phyloP scores from a whole-genome alignment of 352 stramenopile species.

The Pythium folliculosum region DNA sequence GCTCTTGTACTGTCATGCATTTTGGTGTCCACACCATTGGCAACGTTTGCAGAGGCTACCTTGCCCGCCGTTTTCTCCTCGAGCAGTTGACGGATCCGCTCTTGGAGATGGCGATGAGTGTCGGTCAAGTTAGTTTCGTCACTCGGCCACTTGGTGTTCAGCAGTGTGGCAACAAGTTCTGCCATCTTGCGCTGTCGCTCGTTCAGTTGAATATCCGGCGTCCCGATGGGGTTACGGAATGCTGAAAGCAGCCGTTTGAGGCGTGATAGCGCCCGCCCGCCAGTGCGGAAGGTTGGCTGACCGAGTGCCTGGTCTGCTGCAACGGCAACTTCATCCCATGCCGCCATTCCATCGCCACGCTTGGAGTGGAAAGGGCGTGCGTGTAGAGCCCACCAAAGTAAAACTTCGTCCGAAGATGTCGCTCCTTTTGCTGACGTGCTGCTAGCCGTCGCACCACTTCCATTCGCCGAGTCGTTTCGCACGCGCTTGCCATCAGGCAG shows the following conservation, averaged over 20 bases:
- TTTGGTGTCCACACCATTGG: not conserved
- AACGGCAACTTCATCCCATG: constrained; percentile 7
- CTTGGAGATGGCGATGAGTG: not conserved
- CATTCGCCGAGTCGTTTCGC: not conserved
- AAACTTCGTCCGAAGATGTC: constrained; percentile 3
- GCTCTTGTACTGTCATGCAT: not conserved
- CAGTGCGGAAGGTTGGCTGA: not conserved
- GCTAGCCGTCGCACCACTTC: not conserved
- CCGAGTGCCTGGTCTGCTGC: not conserved
- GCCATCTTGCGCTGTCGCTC: constrained; percentile 5
- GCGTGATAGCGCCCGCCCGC: not conserved
- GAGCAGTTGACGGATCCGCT: not conserved
- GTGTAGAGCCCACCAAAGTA: constrained; percentile 10
- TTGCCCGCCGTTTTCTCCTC: not conserved
- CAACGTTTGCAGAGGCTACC: not conserved
- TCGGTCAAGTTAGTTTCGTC: not conserved
- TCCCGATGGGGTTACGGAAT: no score
- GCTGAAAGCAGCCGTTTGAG: constrained; percentile 3
- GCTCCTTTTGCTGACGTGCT: not conserved
- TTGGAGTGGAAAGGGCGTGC: constrained; percentile 5
- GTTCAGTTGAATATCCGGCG: not conserved
- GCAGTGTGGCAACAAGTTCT: constrained; percentile 7
- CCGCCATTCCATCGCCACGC: constrained; percentile 2
- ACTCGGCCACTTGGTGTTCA: constrained; percentile 2
- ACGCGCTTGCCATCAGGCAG: not conserved